Evolutionary conservation across 371 early-diverging fungal species (phyloP).

Genomic region (Apophysomyces ossiformis): DNA sequence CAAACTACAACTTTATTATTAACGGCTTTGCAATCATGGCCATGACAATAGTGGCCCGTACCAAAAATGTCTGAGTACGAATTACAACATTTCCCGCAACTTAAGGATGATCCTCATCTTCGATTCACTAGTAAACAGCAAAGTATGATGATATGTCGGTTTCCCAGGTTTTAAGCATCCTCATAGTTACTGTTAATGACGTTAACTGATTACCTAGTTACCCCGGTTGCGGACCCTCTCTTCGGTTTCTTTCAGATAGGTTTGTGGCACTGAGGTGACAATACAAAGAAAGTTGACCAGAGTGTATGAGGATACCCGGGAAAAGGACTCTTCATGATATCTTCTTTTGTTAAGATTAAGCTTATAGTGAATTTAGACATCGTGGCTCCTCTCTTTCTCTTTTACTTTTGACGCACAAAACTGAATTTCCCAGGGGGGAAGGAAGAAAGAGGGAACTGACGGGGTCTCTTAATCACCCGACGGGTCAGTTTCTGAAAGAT

Average conservation of each 20-base stretch:
- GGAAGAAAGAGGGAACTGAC: not conserved
- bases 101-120: too few relatives aligned
- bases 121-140: too few relatives aligned
- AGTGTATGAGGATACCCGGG: not conserved
- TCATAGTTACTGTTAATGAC: too few relatives aligned
- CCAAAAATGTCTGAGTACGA: too few relatives aligned
- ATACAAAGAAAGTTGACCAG: not conserved
- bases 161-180: not conserved
- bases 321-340: not conserved
- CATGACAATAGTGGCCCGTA: too few relatives aligned
- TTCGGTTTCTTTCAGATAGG: not conserved
- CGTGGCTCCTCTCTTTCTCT: not conserved
- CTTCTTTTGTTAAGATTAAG: conserved; percentile 7
- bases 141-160: not conserved
- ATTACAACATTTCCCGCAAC: too few relatives aligned
- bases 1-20: too few relatives aligned
- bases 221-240: conserved; percentile 3
- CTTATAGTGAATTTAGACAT: conserved; percentile 2
- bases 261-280: not conserved
- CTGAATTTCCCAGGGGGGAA: not conserved
- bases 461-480: not conserved
- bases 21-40: too few relatives aligned
- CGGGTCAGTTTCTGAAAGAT: not conserved
- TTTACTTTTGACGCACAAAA: not conserved
- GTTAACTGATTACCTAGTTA: not conserved